Conservation (phyloP, 2,329 filamentous ascomycete species). For the Penicillium corylophilum region DNA sequence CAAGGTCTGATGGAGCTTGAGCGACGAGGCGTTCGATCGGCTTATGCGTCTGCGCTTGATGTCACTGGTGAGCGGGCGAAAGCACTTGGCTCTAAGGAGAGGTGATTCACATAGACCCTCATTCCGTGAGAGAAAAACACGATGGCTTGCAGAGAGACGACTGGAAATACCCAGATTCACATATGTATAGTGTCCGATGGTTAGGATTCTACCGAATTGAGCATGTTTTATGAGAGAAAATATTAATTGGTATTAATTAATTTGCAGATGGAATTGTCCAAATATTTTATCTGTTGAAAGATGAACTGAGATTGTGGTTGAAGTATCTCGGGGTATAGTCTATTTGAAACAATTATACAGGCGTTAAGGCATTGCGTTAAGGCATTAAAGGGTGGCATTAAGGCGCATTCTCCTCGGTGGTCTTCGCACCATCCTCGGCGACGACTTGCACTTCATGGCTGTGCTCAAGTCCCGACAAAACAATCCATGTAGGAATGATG, state of each 20-base stretch:
- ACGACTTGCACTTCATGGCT: conserved; percentile 24
- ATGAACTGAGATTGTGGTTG: background rate
- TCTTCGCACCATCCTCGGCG: conserved; percentile 11
- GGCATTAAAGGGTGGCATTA: background rate
- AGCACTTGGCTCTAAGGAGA: background rate
- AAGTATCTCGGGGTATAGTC: background rate
- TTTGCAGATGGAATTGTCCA: background rate
- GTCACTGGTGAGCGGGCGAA: background rate
- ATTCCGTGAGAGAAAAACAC: background rate
- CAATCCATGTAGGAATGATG: conserved; percentile 24
- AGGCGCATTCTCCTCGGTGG: background rate
- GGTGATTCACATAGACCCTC: background rate
- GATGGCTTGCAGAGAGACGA: background rate
- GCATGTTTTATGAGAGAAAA: background rate
- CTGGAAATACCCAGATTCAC: background rate
- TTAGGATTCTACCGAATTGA: background rate
- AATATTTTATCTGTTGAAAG: background rate
- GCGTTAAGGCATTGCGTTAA: background rate
- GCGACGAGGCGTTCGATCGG: conserved; percentile 11
- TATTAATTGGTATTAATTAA: background rate
- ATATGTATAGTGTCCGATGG: background rate
- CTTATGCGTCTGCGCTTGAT: conserved; percentile 8
- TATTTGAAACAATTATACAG: background rate
- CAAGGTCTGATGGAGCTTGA: conserved; percentile 14
- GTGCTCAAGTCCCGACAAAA: conserved; percentile 23